These are phyloP conservation scores for Boechera retrofracta DNA, from an alignment of 345 rosid genomes.

Conservation along the genomic window DNA sequence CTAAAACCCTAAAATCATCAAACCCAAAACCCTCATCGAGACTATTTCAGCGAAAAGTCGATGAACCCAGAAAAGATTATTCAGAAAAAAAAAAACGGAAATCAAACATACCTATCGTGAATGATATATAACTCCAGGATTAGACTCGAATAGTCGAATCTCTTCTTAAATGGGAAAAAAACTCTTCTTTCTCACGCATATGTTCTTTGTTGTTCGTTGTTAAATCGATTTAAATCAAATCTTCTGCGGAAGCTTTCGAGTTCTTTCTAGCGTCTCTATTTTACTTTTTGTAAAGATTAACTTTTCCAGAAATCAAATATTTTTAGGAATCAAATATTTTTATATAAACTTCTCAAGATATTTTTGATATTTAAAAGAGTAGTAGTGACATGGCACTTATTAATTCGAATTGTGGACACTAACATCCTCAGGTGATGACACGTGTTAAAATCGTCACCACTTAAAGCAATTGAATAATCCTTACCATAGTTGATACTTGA, in stretches of 20 bases:
- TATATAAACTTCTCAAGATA: constrained; percentile 26
- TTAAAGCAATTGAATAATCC: constrained; percentile 31
- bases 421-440: background rate
- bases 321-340: background rate
- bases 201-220: background rate
- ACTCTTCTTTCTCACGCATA: background rate
- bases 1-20: too few relatives aligned
- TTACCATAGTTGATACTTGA: constrained; percentile 30
- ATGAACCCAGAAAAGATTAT: too few relatives aligned
- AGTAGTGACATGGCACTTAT: constrained; percentile 6
- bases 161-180: background rate
- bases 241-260: background rate
- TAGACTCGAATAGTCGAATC: constrained; percentile 16
- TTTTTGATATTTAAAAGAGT: constrained; percentile 27
- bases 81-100: too few relatives aligned
- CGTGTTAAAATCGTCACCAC: constrained; percentile 24
- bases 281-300: background rate
- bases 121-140: background rate
- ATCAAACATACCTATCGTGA: constrained; percentile 12
- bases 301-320: background rate
- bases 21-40: too few relatives aligned
- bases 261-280: too few relatives aligned
- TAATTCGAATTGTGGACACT: background rate
- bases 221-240: background rate
- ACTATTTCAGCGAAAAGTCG: too few relatives aligned